phyloP scores from a whole-genome alignment of 1,139 yeast species.

The Maudiozyma humilis region DNA sequence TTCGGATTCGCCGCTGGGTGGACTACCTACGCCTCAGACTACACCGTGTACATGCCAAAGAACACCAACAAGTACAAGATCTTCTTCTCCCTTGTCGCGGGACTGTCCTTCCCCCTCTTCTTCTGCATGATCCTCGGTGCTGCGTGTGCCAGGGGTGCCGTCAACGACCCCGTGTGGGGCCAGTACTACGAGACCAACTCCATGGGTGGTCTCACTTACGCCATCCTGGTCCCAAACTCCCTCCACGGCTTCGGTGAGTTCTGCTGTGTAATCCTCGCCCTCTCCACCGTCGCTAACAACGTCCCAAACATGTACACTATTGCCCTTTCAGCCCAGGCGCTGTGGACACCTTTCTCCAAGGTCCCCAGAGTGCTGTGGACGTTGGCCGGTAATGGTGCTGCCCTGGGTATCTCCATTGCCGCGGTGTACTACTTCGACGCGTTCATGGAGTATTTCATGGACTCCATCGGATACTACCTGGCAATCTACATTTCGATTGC shows the following conservation, averaged over 20 bases:
- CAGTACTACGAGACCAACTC: conserved; percentile 36
- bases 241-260: conserved; percentile 85
- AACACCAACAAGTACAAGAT: conserved; percentile 50
- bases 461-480: conserved; percentile 81
- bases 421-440: conserved; percentile 65
- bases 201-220: conserved; percentile 78
- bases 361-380: conserved; percentile 84
- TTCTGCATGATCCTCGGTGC: conserved; percentile 80
- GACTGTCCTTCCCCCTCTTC: conserved; percentile 58
- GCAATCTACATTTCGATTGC: conserved; percentile 73
- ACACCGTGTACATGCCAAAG: conserved; percentile 75
- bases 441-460: conserved; percentile 81
- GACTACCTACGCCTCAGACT: conserved; percentile 90
- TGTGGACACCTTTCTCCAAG: conserved; percentile 61
- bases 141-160: conserved; percentile 65
- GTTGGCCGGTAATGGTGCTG: conserved; percentile 59
- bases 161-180: conserved; percentile 38
- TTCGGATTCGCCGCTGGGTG: conserved; percentile 93
- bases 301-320: conserved; percentile 89
- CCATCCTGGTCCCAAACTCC: conserved; percentile 66
- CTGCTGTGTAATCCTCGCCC: conserved; percentile 72
- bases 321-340: conserved; percentile 75
- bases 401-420: conserved; percentile 82
- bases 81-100: conserved; percentile 55
- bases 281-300: conserved; percentile 83